Percentiles rank a stretch among this genome's conserved stretches.
phyloP scores from a whole-genome alignment of 371 early-diverging fungal genomes.

The Catenaria anguillulae region DNA sequence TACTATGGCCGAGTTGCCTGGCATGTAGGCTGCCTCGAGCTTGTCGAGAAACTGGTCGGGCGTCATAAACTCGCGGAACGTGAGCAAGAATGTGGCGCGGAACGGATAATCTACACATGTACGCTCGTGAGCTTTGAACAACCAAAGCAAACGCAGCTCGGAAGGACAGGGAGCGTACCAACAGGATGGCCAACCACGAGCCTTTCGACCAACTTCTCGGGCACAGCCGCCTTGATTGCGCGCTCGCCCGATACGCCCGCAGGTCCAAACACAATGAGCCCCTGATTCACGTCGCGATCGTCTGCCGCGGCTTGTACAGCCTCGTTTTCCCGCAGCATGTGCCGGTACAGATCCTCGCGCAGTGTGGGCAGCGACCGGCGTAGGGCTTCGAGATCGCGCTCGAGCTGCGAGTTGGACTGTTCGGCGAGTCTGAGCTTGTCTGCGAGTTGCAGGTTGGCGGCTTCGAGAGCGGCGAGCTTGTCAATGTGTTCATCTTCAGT shows the following conservation, averaged over 20 bases:
- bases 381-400: slow-evolving; percentile 25
- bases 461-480: slow-evolving; percentile 8
- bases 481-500: neutral
- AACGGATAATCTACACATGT: slow-evolving; percentile 28
- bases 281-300: slow-evolving; percentile 26
- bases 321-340: slow-evolving; percentile 22
- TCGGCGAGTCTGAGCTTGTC: slow-evolving; percentile 22
- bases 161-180: slow-evolving; percentile 18
- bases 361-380: slow-evolving; percentile 10
- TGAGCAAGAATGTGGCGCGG: slow-evolving; percentile 29
- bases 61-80: slow-evolving; percentile 23
- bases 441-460: slow-evolving; percentile 18
- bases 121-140: neutral
- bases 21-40: slow-evolving; percentile 13
- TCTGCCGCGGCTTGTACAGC: slow-evolving; percentile 20
- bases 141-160: neutral
- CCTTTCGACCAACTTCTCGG: slow-evolving; percentile 30
- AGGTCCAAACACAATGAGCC: slow-evolving; percentile 24
- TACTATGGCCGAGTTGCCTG: neutral
- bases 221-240: slow-evolving; percentile 25
- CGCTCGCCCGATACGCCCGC: slow-evolving; percentile 25
- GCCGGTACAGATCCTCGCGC: neutral
- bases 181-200: slow-evolving; percentile 26
- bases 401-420: slow-evolving; percentile 22
- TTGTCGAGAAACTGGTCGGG: slow-evolving; percentile 18